Evolutionary conservation across 768 basidiomycete species (phyloP).

Genomic region (Amanita molliuscula): DNA sequence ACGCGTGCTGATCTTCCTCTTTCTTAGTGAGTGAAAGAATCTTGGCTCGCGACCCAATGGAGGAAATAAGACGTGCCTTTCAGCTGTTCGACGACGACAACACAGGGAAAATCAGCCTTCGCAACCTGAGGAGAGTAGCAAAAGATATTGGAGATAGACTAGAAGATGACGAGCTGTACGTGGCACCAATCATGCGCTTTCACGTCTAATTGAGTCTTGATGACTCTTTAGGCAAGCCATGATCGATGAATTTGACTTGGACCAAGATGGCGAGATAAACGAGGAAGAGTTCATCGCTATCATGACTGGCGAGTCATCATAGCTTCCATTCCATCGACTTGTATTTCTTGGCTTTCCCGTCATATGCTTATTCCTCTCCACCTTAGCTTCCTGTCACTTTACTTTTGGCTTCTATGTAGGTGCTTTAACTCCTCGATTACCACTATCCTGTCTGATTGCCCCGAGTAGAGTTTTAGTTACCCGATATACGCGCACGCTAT

Average conservation of each 20-base stretch:
- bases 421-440: background rate
- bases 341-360: background rate
- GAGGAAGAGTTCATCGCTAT: constrained; percentile 95
- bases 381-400: background rate
- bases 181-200: constrained; percentile 13
- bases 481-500: background rate
- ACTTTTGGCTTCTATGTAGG: constrained; percentile 2
- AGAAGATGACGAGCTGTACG: constrained; percentile 95
- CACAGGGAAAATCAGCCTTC: constrained; percentile 87
- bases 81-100: constrained; percentile 94
- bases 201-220: constrained; percentile 1
- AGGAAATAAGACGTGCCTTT: constrained; percentile 94
- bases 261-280: constrained; percentile 96
- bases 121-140: constrained; percentile 87
- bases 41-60: constrained; percentile 88
- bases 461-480: background rate
- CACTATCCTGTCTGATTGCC: background rate
- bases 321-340: background rate
- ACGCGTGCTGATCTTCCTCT: background rate
- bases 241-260: constrained; percentile 99
- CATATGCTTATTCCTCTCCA: background rate
- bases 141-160: constrained; percentile 94
- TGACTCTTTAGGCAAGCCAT: constrained; percentile 75
- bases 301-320: constrained; percentile 85
- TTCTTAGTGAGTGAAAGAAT: constrained; percentile 85